Conservation (phyloP, 2,329 filamentous ascomycete genomes). For the Ceratocystis albifundus region DNA sequence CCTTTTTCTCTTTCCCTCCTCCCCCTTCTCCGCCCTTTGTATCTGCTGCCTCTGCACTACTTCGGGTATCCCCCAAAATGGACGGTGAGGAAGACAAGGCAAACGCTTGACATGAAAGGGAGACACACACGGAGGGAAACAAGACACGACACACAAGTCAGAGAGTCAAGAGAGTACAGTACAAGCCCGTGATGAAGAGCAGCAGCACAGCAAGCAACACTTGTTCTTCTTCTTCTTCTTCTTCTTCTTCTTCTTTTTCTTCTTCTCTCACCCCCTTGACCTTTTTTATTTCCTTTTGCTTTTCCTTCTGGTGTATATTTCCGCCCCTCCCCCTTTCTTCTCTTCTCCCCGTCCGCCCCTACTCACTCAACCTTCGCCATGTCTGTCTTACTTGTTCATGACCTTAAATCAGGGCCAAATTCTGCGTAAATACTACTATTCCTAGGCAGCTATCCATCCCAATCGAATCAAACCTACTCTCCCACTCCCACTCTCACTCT, state of each 20-base stretch:
- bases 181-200: not conserved
- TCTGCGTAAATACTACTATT: not conserved
- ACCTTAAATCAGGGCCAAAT: not conserved
- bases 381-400: not conserved
- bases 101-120: not conserved
- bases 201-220: no score
- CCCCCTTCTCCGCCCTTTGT: no score
- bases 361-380: not conserved
- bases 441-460: not conserved
- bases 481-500: no score
- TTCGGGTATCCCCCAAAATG: not conserved
- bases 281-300: not conserved
- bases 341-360: not conserved
- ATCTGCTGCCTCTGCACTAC: not conserved
- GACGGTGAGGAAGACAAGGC: not conserved
- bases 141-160: not conserved
- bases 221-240: no score
- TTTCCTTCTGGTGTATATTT: slow-evolving; percentile 2
- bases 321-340: not conserved
- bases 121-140: not conserved
- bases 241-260: no score
- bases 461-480: no score
- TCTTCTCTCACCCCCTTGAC: no score
- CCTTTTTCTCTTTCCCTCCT: no score
- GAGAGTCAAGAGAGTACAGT: not conserved